Evolutionary conservation across 2,329 filamentous ascomycete species (phyloP).

Genomic region (Exserohilum turcica): DNA sequence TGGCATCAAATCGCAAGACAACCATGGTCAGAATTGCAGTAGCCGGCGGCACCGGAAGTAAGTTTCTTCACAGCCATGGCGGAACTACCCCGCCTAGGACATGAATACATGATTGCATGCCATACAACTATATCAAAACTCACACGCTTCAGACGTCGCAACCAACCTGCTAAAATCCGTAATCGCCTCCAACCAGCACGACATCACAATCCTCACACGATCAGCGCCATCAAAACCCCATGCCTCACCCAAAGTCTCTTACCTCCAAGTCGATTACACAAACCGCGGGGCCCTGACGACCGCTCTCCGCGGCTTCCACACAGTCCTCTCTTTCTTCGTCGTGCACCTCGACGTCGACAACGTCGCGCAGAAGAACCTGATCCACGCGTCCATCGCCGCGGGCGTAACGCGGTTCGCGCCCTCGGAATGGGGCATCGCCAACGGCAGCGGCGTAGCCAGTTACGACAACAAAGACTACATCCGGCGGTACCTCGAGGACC

Average conservation of each 20-base stretch:
- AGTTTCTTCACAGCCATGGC: constrained; percentile 4
- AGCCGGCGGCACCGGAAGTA: constrained; percentile 47
- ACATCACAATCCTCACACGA: constrained; percentile 59
- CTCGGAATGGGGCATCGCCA: constrained; percentile 39
- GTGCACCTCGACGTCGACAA: constrained; percentile 32
- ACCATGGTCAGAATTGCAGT: constrained; percentile 45
- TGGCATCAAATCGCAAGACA: not conserved
- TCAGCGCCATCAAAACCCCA: constrained; percentile 29
- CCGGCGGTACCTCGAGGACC: constrained; percentile 56
- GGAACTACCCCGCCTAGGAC: not conserved
- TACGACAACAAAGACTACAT: constrained; percentile 59
- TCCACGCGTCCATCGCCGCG: constrained; percentile 39
- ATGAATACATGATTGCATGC: too few relatives aligned
- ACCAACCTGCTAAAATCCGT: constrained; percentile 59
- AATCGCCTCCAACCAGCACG: constrained; percentile 56
- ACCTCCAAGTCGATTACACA: constrained; percentile 54
- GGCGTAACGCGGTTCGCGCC: constrained; percentile 40
- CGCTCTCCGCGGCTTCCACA: constrained; percentile 56
- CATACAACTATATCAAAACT: not conserved
- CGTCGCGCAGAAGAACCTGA: constrained; percentile 37
- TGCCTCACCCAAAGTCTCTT: constrained; percentile 41
- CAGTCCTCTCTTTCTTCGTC: constrained; percentile 52
- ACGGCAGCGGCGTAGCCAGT: constrained; percentile 50
- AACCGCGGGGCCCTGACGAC: constrained; percentile 47
- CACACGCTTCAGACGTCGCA: constrained; percentile 54